phyloP scores from a whole-genome alignment of 148 eudicot species.

The Chenopodium formosanum region DNA sequence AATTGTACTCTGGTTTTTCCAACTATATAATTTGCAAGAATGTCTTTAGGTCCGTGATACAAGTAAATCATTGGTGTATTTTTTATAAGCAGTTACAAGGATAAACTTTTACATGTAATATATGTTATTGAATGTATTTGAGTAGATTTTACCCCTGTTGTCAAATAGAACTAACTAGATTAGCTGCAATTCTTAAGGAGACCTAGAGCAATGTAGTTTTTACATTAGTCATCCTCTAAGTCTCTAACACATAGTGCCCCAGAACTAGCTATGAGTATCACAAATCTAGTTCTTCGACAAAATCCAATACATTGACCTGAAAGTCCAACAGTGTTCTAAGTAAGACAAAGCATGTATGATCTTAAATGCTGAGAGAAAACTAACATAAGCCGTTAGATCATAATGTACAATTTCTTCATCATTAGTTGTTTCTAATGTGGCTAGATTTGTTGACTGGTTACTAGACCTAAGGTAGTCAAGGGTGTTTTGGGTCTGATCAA shows the following conservation, averaged over 20 bases:
- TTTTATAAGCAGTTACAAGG: not conserved
- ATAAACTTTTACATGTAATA: not conserved
- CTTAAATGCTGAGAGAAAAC: not conserved
- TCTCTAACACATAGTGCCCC: not conserved
- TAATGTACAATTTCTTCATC: too few relatives aligned
- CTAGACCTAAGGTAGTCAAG: not conserved
- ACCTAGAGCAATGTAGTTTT: not conserved
- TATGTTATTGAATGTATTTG: not conserved
- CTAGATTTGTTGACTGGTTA: not conserved
- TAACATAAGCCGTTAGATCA: not conserved
- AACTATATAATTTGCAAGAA: slow-evolving; percentile 7
- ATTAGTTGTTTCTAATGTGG: not conserved
- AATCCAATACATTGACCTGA: not conserved
- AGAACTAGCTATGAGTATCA: not conserved
- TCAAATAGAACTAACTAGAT: not conserved
- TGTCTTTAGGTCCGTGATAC: slow-evolving; percentile 8
- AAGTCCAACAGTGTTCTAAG: not conserved
- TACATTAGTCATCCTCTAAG: not conserved
- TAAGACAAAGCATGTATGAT: not conserved
- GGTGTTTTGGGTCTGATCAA: not conserved
- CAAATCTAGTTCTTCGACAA: not conserved
- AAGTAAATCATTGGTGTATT: not conserved
- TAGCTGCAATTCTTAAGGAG: not conserved
- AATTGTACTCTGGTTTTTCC: slow-evolving; percentile 25
- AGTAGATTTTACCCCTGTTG: not conserved